phyloP scores from a whole-genome alignment of 2,329 filamentous ascomycete genomes.

The Cladorrhinum sp. region DNA sequence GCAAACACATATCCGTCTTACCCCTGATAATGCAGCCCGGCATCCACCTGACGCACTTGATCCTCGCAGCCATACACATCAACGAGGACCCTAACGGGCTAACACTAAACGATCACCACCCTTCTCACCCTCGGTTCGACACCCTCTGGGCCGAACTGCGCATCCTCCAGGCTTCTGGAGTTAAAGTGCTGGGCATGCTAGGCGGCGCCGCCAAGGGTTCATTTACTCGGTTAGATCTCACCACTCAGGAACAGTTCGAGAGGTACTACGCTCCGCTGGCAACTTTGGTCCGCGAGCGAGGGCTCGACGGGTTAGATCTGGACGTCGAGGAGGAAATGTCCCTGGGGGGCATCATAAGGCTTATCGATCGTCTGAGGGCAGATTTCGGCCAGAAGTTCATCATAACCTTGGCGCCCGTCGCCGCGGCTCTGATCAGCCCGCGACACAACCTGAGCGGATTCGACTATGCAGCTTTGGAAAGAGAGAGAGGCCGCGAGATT shows the following conservation, averaged over 20 bases:
- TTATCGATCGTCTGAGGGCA: constrained; percentile 61
- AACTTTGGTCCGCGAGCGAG: constrained; percentile 55
- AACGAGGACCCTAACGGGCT: constrained; percentile 64
- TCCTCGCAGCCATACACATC: constrained; percentile 75
- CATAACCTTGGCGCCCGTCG: constrained; percentile 75
- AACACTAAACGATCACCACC: constrained; percentile 72
- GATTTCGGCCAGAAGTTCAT: constrained; percentile 68
- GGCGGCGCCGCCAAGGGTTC: constrained; percentile 74
- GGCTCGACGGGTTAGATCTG: constrained; percentile 65
- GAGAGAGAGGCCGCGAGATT: constrained; percentile 59
- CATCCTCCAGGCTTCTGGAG: constrained; percentile 64
- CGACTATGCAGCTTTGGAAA: constrained; percentile 68
- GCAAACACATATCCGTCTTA: constrained; percentile 39
- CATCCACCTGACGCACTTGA: constrained; percentile 63
- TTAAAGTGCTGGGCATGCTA: constrained; percentile 78
- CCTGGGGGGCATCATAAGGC: constrained; percentile 57
- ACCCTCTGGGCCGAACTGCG: constrained; percentile 67
- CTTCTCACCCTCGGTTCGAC: constrained; percentile 58
- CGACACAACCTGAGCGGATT: constrained; percentile 70
- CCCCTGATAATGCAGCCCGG: constrained; percentile 39
- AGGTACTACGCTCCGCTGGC: constrained; percentile 65
- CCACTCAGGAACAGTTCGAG: constrained; percentile 57
- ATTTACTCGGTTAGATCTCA: constrained; percentile 58
- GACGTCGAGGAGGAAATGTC: constrained; percentile 74
- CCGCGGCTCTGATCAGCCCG: constrained; percentile 64